A percentile compares a stretch with the other conserved stretches of the same genome.
Evolutionary conservation across 2,329 filamentous ascomycete species (phyloP).

Genomic region (Stachybotrys elegans): DNA sequence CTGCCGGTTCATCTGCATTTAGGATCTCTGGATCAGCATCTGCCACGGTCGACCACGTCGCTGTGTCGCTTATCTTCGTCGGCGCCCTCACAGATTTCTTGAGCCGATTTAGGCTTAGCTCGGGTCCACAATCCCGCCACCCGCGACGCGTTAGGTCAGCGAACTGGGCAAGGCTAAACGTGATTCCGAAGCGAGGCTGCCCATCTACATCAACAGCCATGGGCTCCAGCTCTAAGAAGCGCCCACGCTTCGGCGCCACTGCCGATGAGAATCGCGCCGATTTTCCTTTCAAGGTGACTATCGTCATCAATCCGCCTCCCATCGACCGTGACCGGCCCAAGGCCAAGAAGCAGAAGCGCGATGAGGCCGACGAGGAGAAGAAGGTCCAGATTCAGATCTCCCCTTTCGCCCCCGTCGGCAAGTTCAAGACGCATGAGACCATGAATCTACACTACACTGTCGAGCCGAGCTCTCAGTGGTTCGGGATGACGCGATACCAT

Average conservation of each 20-base stretch:
- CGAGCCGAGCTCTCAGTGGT: slow-evolving; percentile 47
- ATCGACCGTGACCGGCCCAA: slow-evolving; percentile 30
- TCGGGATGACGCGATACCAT: slow-evolving; percentile 56
- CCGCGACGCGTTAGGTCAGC: no score
- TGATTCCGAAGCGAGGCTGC: no score
- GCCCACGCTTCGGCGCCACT: slow-evolving; percentile 39
- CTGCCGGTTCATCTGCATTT: no score
- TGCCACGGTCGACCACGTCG: no score
- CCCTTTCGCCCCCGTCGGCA: slow-evolving; percentile 49
- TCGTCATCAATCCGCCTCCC: slow-evolving; percentile 20
- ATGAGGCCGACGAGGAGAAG: slow-evolving; percentile 38
- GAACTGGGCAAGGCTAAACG: no score
- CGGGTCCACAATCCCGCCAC: no score
- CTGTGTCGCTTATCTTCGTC: no score
- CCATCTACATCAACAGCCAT: no score
- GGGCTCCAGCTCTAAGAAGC: slow-evolving; percentile 39
- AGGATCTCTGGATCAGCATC: no score
- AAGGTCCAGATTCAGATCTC: slow-evolving; percentile 46
- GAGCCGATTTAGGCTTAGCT: no score
- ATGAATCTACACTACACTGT: slow-evolving; percentile 53
- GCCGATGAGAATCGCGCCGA: slow-evolving; percentile 49
- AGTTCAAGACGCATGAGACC: slow-evolving; percentile 48
- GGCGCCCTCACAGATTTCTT: no score
- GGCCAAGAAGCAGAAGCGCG: slow-evolving; percentile 43
- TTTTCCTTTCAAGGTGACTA: slow-evolving; percentile 45